These are phyloP conservation scores for Boletus eberwhitei DNA, from an alignment of 768 basidiomycete species.

Conservation along the genomic window DNA sequence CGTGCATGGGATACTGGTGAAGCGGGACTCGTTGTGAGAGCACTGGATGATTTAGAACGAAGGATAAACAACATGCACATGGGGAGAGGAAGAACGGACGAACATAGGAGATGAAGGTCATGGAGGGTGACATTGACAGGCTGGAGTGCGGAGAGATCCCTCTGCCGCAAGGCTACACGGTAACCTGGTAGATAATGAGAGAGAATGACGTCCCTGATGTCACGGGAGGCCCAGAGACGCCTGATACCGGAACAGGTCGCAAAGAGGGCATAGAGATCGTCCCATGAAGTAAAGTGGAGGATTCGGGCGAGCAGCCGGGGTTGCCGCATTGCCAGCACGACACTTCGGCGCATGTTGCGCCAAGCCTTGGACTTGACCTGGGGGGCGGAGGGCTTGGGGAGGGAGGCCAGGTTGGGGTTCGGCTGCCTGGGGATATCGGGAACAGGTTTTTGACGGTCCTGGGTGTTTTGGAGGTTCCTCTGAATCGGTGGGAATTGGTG, in stretches of 20 bases:
- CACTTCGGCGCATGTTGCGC: constrained; percentile 27
- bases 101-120: constrained; percentile 65
- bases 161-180: constrained; percentile 37
- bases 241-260: constrained; percentile 36
- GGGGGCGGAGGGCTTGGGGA: constrained; percentile 4
- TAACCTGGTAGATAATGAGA: constrained; percentile 59
- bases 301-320: constrained; percentile 35
- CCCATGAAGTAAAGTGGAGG: constrained; percentile 34
- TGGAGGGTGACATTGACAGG: constrained; percentile 51
- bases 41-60: constrained; percentile 38
- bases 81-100: constrained; percentile 31
- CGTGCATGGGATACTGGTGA: constrained; percentile 69
- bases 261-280: constrained; percentile 39
- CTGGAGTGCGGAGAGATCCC: constrained; percentile 40
- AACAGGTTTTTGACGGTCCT: background rate
- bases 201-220: constrained; percentile 40
- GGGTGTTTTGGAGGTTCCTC: background rate
- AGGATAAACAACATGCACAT: constrained; percentile 3
- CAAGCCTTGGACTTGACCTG: constrained; percentile 19
- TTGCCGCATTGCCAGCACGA: constrained; percentile 29
- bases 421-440: background rate
- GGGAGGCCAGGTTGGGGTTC: background rate
- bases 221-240: constrained; percentile 29
- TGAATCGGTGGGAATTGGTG: background rate
- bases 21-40: constrained; percentile 62